These are phyloP conservation scores for Drechslerella dactyloides DNA, from an alignment of 2,329 filamentous ascomycete species.

Conservation along the genomic window DNA sequence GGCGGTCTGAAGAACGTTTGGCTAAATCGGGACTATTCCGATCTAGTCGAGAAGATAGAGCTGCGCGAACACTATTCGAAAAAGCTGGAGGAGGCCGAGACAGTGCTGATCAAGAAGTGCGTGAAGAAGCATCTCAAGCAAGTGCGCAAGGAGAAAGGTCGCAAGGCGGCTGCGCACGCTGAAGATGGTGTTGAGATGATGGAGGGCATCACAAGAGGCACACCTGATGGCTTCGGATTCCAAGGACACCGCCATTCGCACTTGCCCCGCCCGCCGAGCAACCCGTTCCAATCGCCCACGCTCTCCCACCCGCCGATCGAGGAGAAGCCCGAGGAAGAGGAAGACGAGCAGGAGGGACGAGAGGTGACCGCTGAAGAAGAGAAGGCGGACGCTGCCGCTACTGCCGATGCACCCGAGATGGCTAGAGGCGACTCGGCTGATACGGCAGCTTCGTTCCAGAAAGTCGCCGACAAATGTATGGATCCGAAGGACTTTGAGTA, in stretches of 20 bases:
- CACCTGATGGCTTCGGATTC: conserved; percentile 35
- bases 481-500: conserved; percentile 68
- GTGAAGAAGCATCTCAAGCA: conserved; percentile 80
- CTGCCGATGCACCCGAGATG: conserved; percentile 30
- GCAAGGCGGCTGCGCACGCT: conserved; percentile 64
- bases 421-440: conserved; percentile 53
- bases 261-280: conserved; percentile 24
- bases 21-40: conserved; percentile 89
- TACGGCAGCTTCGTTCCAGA: conserved; percentile 13
- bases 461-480: conserved; percentile 64
- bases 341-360: conserved; percentile 22
- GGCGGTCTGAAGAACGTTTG: conserved; percentile 94
- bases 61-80: conserved; percentile 73
- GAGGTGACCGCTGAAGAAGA: neutral
- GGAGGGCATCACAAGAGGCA: conserved; percentile 35
- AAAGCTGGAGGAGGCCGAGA: conserved; percentile 80
- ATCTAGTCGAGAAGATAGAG: conserved; percentile 82
- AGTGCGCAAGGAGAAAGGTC: conserved; percentile 69
- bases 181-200: conserved; percentile 56
- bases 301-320: conserved; percentile 25
- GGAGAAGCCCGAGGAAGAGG: conserved; percentile 31
- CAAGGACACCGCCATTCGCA: conserved; percentile 39
- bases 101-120: conserved; percentile 77
- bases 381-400: neutral
- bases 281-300: conserved; percentile 32